These are phyloP conservation scores for Solanum hybrid DNA, from an alignment of 305 asterid species.

Conservation along the genomic window DNA sequence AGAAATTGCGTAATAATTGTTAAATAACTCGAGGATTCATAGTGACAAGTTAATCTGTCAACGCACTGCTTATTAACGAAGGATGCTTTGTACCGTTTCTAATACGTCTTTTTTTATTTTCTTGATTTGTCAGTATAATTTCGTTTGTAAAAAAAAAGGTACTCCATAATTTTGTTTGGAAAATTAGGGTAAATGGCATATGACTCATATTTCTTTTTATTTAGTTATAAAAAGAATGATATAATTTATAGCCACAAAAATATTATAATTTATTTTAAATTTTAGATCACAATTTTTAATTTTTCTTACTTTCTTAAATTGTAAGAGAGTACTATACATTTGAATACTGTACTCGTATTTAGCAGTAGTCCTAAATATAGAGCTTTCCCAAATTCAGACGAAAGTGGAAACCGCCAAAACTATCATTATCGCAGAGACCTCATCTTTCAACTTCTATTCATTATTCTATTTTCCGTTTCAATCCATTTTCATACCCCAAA, in stretches of 20 bases:
- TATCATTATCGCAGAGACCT: background rate
- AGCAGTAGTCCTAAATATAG: background rate
- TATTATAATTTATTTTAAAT: background rate
- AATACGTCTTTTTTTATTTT: too few relatives aligned
- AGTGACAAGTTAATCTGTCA: background rate
- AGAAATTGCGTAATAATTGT: background rate
- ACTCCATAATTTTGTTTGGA: background rate
- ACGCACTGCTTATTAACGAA: background rate
- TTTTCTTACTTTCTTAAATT: background rate
- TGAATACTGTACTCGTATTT: background rate
- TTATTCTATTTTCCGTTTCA: background rate
- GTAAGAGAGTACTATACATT: background rate
- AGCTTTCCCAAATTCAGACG: background rate
- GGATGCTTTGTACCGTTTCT: background rate
- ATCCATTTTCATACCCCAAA: background rate
- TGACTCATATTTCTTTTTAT: background rate
- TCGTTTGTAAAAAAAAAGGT: background rate
- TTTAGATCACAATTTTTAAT: too few relatives aligned
- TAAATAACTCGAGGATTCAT: background rate
- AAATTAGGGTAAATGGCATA: background rate
- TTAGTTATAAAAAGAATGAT: background rate
- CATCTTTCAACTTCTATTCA: background rate
- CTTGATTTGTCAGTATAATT: background rate
- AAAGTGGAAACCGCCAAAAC: constrained; percentile 3
- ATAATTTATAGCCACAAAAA: background rate